Base-by-base conservation (phyloP, 2,329 filamentous ascomycete species). In the Fusarium austroafricanum region DNA sequence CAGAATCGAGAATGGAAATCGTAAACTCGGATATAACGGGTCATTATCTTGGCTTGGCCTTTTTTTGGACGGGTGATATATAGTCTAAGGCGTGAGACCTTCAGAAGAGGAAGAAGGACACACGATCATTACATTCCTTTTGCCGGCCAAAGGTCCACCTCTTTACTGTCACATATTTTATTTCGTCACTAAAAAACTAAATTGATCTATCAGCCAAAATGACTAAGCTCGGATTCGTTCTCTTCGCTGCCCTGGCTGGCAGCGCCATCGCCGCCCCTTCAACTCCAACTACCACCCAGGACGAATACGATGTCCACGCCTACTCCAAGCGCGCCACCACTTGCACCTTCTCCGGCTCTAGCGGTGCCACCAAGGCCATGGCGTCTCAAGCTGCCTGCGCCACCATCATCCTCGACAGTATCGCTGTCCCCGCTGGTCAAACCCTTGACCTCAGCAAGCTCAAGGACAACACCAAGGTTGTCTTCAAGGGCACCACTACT, bases 401-500 rank as follows among this genome's bases (percentile, higher is more conserved):
- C 8, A 73, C 71, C 6, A 66, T 73, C 4, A 40, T 68, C 11
- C 57, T 73, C 35, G 33, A 60, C 29, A 33, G 61, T 10, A 42
- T 73, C 4, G 58, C 55, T 2, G 71, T 73, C 23, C 71, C 71
- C 12, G 53, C 65, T 21, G 71, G 71, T 2, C 6, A 43, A 18
- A 68, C 70, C 8, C 68, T 73, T 3, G 71, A 73, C 3, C 68
- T 73, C 7, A 51, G 71, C 42, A 65, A 62, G 53, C 55, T 73
- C 10, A 47, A 56, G n/a, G 66, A 68, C 23, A 61, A 61, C 46
- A 65, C 71, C 38, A 62, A 73, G 20, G 70, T 73, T 18, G 61
- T 71, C 50, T 73, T 73, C 51, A 55, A 73, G 42, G 71, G 71
- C 1, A 57, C 45, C 3, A 73, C 71, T 10, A 73, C 71, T 23